These are phyloP conservation scores for Fusarium sp. DNA, from an alignment of 2,329 filamentous ascomycete species.

Conservation along the genomic window DNA sequence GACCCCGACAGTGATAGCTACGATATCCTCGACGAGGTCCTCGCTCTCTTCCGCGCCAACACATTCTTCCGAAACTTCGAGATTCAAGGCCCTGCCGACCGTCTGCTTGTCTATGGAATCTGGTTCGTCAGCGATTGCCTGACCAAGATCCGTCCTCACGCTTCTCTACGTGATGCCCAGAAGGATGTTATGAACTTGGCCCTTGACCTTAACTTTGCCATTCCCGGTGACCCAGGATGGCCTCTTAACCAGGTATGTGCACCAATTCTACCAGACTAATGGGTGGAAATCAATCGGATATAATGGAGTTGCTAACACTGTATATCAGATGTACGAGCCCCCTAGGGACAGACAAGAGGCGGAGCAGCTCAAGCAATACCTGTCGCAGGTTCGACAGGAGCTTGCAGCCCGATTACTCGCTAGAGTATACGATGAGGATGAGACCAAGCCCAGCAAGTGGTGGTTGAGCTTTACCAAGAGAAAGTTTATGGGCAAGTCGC, in stretches of 20 bases:
- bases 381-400: constrained; percentile 94
- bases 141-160: constrained; percentile 82
- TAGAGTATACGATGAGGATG: constrained; percentile 83
- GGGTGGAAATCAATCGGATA: not conserved
- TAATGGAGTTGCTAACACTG: constrained; percentile 11
- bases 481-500: constrained; percentile 98
- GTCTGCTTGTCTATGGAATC: constrained; percentile 96
- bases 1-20: constrained; percentile 93
- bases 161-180: constrained; percentile 67
- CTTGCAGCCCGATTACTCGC: constrained; percentile 84
- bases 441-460: constrained; percentile 84
- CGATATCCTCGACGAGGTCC: constrained; percentile 94
- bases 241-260: constrained; percentile 83
- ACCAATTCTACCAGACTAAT: not conserved
- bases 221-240: constrained; percentile 92
- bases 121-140: constrained; percentile 93
- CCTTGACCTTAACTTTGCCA: constrained; percentile 91
- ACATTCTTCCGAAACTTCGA: constrained; percentile 99
- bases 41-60: constrained; percentile 94
- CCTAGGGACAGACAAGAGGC: constrained; percentile 89
- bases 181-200: constrained; percentile 90
- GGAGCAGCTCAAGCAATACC: constrained; percentile 87
- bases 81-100: constrained; percentile 94
- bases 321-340: constrained; percentile 81
- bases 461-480: constrained; percentile 99